A percentile compares a stretch with the other conserved stretches of the same genome.
Conservation (phyloP, 305 asterid species). For the Plantago coronopus region DNA sequence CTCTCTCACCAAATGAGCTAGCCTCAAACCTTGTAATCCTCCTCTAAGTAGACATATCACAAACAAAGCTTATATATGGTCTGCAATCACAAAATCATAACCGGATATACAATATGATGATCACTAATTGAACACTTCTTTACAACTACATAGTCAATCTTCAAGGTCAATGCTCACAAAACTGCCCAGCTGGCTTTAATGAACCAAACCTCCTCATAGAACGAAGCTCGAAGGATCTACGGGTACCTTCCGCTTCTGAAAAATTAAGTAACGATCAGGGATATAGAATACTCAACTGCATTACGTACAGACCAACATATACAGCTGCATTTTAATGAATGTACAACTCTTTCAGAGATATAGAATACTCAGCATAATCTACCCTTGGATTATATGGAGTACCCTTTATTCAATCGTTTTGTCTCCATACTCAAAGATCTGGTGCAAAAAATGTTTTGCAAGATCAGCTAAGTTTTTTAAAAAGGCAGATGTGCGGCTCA, state of each 20-base stretch:
- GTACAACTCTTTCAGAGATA: too few species aligned
- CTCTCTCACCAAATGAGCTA: constrained; percentile 24
- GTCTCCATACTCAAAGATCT: too few species aligned
- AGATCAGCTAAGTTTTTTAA: too few species aligned
- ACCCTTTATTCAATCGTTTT: too few species aligned
- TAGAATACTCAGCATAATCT: too few species aligned
- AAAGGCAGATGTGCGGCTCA: too few species aligned
- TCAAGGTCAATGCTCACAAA: constrained; percentile 33
- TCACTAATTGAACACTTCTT: constrained; percentile 26
- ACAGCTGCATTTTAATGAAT: not conserved
- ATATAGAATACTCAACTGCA: too few species aligned
- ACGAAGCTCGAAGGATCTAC: constrained; percentile 9
- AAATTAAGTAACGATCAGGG: constrained; percentile 16
- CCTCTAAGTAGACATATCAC: constrained; percentile 30
- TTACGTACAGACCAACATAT: not conserved
- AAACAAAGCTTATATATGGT: constrained; percentile 25
- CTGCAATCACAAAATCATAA: not conserved
- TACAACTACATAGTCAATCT: constrained; percentile 24
- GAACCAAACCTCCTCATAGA: constrained; percentile 16
- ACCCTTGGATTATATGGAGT: not conserved
- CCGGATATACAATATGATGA: constrained; percentile 27
- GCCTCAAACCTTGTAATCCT: constrained; percentile 15
- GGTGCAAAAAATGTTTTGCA: too few species aligned
- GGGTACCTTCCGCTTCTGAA: constrained; percentile 41
- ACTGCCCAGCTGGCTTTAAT: constrained; percentile 22